Base-by-base conservation (phyloP, 768 basidiomycete genomes). In the Russula sp. region DNA sequence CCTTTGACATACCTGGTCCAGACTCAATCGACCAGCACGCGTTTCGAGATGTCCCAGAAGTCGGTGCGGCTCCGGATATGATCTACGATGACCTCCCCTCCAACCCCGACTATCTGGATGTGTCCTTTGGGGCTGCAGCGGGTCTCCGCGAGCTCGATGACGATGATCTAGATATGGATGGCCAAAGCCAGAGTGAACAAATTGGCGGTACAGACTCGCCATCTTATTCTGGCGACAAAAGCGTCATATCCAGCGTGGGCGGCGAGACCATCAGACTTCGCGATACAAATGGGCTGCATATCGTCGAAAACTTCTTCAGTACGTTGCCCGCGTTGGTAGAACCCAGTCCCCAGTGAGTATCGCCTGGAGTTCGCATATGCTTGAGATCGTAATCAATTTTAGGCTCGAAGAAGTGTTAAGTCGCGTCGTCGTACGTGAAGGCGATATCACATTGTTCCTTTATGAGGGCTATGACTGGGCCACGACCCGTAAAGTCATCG, bases 401-500 rank as follows among this genome's bases (percentile, higher is more conserved):
- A 68, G 67, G 48, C 50, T 67, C 5, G 67, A 57, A 53, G 65
- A 63, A 13, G 58, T 55, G 6, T 49, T 55, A 22, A 61, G 86
- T n/a, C 80, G 76, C 32, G 70, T 89, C 62, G 80, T 84, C 28
- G 69, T 92, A 5, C 78, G 81, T 49, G 76, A 89, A 49, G 85
- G 83, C 59, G 81, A 90, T 67, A 73, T 90, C 54, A 81, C 81
- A 1, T 70, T 98, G 26, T 81, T 87, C 57, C 80, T 99, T 3
- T 91, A 97, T 71, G 92, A 94, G 62, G 97, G 97, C 2, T 99
- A 94, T 70, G 97, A 99, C 72, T 99, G 97, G 95, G 75, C 72
- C 1, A 80, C 80, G 54, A 99, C 97, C 4, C 86, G 96, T 36
- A 87, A 82, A 75, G 83, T 83, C 2, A 94, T 99, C 60, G 92